Evolutionary conservation across 2,329 filamentous ascomycete species (phyloP), one percentile per base, ranked within the genome.

Genomic region (Pseudocercospora fuligena): DNA sequence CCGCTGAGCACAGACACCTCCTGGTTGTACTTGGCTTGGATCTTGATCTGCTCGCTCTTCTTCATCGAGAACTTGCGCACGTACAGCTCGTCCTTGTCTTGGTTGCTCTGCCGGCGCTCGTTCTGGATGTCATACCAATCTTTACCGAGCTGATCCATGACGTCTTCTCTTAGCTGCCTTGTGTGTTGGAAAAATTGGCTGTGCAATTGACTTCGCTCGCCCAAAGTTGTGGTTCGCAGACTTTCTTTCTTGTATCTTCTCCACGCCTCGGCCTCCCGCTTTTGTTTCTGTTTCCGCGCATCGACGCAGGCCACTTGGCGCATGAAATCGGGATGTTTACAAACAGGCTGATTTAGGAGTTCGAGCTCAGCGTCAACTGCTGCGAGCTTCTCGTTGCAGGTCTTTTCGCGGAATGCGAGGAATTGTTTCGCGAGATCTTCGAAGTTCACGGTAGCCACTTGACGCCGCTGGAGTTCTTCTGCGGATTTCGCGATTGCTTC

Each of bases 101-200:
- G 90, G 68, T 92, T 91, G 69, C 87, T 86, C 74, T 90, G 91
- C 74, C 94, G 89, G 65, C 95, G 89, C 76, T 97, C 93, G 72
- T 92, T 90, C 78, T 98, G 94, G 65, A 98, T 92, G 72, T 94
- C 90, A 79, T 97, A 97, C 86, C 94, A 97, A 71, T 95, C 90
- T 78, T 93, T 89, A 74, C 95, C 94, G 66, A 97, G 88, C 66
- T 90, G 85, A 69, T 94, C 91, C 31, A 98, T 84, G 54, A 91
- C 87, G 63, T 86, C 86, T 78, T 98, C 94, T 67, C 95, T 89
- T 70, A 91, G 87, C 75, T 97, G 92, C 63, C 95, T 89, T 36
- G 94, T 87, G 57, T 89, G 88, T 79, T 99, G 95, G 78, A 93
- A 94, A 79, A 92, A 98, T 75, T 97, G 94, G 66, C 91, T 91